phyloP scores from a whole-genome alignment of 2,329 filamentous ascomycete genomes.

The Plenodomus lindquistii region DNA sequence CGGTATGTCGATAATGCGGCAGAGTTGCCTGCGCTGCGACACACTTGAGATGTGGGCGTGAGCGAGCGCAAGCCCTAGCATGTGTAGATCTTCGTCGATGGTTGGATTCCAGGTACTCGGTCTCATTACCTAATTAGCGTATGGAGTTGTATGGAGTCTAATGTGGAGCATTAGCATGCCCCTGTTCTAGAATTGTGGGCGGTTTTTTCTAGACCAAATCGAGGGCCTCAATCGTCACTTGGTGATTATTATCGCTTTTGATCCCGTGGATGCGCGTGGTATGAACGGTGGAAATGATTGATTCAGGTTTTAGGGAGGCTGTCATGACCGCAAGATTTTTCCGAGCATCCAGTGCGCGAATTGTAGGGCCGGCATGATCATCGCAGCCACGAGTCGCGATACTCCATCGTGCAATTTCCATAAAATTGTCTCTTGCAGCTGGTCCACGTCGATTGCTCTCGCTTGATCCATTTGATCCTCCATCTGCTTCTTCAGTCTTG shows the following conservation, averaged over 20 bases:
- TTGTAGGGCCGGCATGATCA: conserved; percentile 36
- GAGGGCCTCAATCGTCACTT: too few species aligned
- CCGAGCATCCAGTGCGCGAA: conserved; percentile 42
- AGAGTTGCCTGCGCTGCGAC: neutral
- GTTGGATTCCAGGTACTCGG: neutral
- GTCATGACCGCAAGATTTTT: conserved; percentile 31
- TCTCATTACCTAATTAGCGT: neutral
- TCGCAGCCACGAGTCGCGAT: conserved; percentile 32
- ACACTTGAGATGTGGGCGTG: neutral
- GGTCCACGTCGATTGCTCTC: conserved; percentile 31
- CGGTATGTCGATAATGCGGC: neutral
- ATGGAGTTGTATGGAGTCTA: neutral
- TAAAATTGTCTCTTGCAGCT: conserved; percentile 34
- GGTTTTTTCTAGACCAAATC: too few species aligned
- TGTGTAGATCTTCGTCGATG: neutral
- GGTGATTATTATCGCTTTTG: too few species aligned
- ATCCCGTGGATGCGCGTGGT: too few species aligned
- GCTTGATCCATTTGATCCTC: conserved; percentile 30
- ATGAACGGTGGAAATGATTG: neutral
- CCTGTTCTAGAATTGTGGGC: neutral
- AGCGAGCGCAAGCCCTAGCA: neutral
- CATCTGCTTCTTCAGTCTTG: conserved; percentile 31
- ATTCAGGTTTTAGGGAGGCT: neutral
- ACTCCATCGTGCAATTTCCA: conserved; percentile 39
- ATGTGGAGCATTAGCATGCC: neutral